Conservation (phyloP, 2,329 filamentous ascomycete species). For the Aspergillus brunneoviolaceus region DNA sequence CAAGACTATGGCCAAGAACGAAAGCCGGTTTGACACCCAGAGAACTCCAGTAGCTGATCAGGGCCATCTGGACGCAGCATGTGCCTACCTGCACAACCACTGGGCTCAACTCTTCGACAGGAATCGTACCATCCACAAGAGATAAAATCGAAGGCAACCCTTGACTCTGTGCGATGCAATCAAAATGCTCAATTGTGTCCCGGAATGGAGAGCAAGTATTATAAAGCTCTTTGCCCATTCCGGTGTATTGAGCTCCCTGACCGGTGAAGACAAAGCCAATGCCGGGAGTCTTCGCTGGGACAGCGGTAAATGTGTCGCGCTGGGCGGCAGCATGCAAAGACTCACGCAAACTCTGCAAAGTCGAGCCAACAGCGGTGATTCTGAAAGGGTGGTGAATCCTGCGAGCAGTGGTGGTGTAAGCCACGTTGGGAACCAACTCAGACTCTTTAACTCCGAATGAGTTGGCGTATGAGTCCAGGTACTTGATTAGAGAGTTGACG, state of each 20-base stretch:
- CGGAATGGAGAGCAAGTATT: conserved; percentile 31
- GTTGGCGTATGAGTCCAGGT: conserved; percentile 37
- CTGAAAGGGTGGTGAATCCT: conserved; percentile 44
- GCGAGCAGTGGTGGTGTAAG: conserved; percentile 67
- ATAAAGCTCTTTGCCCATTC: conserved; percentile 39
- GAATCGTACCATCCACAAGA: conserved; percentile 33
- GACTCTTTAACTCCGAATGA: conserved; percentile 47
- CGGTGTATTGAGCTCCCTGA: conserved; percentile 39
- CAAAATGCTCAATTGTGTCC: conserved; percentile 30
- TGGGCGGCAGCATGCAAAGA: conserved; percentile 14
- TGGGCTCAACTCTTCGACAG: conserved; percentile 26
- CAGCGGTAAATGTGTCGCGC: conserved; percentile 10
- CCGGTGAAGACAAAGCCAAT: conserved; percentile 36
- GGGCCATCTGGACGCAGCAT: conserved; percentile 41
- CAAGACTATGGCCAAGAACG: conserved; percentile 46
- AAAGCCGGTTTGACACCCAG: conserved; percentile 40
- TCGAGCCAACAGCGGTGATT: conserved; percentile 25
- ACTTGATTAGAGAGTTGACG: conserved; percentile 54
- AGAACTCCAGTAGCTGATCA: conserved; percentile 38
- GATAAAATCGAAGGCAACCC: conserved; percentile 40
- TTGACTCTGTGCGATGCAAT: conserved; percentile 33
- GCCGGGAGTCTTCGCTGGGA: conserved; percentile 22
- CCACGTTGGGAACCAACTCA: conserved; percentile 46
- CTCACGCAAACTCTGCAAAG: conserved; percentile 10
- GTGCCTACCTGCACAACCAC: conserved; percentile 39